Base-by-base conservation (phyloP, 805 yeast species). In the Spathaspora gorwiae region DNA sequence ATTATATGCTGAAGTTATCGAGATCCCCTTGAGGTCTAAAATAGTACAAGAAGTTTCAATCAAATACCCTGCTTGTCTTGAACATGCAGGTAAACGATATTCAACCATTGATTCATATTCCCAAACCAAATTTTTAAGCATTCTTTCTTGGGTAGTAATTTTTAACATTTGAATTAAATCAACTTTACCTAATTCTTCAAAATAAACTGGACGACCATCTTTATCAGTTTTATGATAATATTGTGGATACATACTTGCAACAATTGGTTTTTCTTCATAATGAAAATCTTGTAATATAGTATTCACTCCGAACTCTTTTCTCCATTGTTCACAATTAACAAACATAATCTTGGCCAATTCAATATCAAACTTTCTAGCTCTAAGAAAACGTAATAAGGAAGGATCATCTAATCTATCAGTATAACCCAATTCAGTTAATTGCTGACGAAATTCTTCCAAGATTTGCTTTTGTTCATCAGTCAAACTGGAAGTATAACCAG, bases 11-110 rank as follows among this genome's bases (percentile, higher is more conserved):
- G 94, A 70, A 24, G 85, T 73, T 48, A 94, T 75, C 26, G 97
- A 87, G 46, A 92, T 90, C 31, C 97, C 97, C 72, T 94, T 94
- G 64, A 94, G 77, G 64, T 94, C 99, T 74, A 94, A 73, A 56
- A 94, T 87, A 34, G 98, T 92, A 73, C 99, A 94, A 6, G 97
- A 88, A 14, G 99, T 94, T 75, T 94, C 99, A 44, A 92, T 83
- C 50, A 94, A 73, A 52, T 71, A 65, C 31, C 90, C 90, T 19
- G 75, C 75, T 63, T 81, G 78, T 69, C 98, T 85, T 9, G 97
- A 88, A 59, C 96, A 88, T 7, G 98, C 98, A 29, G 98, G 96
- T 56, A 94, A 76, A 65, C 99, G 81, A 69, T 79, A 81, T 53
- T 73, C 76, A 46, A 82, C 83, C 65, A 94, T 90, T 36, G 95